A percentile compares a stretch with the other conserved stretches of the same genome.
Conservation (phyloP, 2,329 filamentous ascomycete species). For the Bipolaris bicolor region DNA sequence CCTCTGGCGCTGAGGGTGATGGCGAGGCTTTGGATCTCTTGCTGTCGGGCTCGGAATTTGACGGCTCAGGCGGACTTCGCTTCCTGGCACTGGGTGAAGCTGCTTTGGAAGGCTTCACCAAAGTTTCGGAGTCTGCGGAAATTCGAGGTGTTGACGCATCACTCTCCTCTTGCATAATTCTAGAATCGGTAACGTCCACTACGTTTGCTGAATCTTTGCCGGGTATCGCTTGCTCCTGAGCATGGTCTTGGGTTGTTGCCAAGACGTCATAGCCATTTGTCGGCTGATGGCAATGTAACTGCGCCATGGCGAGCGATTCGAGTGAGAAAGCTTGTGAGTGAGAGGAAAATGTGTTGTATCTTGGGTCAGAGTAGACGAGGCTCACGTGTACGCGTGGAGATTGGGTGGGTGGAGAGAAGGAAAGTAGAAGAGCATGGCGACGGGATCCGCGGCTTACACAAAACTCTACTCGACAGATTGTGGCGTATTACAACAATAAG, state of each 20-base stretch:
- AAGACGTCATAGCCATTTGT: not conserved
- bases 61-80: slow-evolving; percentile 17
- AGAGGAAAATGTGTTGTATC: not conserved
- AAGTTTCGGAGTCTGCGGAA: not conserved
- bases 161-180: not conserved
- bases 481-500: not conserved
- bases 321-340: not conserved
- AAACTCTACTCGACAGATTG: not conserved
- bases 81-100: slow-evolving; percentile 23
- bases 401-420: slow-evolving; percentile 19
- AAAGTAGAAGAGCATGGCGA: slow-evolving; percentile 26
- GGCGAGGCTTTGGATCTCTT: slow-evolving; percentile 27
- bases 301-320: not conserved
- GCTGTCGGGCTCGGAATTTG: slow-evolving; percentile 15
- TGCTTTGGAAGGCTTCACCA: slow-evolving; percentile 2
- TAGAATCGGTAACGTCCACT: not conserved
- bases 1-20: not conserved
- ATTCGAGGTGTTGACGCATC: not conserved
- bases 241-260: not conserved
- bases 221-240: slow-evolving; percentile 6
- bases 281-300: not conserved
- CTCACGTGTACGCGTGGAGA: slow-evolving; percentile 24
- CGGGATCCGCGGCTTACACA: not conserved
- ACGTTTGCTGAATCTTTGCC: slow-evolving; percentile 2
- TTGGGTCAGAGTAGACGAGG: not conserved